Base-by-base conservation (phyloP, 768 basidiomycete genomes). In the Lanmaoa rubissima region DNA sequence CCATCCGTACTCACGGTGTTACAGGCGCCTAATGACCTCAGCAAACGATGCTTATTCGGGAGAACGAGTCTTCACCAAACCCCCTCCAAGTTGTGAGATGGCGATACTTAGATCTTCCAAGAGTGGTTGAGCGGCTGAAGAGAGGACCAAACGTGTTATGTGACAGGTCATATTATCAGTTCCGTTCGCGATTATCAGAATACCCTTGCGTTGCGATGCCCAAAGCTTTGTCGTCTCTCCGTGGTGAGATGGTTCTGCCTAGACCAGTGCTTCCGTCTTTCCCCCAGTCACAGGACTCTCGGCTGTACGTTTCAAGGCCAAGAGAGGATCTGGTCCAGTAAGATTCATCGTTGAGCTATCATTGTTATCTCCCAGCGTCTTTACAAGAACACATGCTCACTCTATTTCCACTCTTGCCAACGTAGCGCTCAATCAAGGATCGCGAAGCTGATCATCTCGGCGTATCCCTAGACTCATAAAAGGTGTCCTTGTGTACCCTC, bases 381-480 rank as follows among this genome's bases (percentile, higher is more conserved):
- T 48, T 47, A 24, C 11, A 5, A 43, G 28, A 13, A 31, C 63
- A 60, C 58, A 28, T 55, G 50, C 3, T 35, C 36, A 6, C 26
- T 21, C 28, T 26, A 60, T 60, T 26, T 44, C 60, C 55, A 38
- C 51, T 19, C 3, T 16, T 44, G 19, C 61, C 48, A 36, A 19
- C 26, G n/a, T 39, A 47, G 57, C 44, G 48, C 47, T 9, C 38
- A 28, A 61, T 59, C 54, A 54, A 54, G 35, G 28, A 19, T 34
- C n/a, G 14, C 45, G 56, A 56, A 61, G 49, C 2, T 50, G 56
- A 38, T 49, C 17, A 4, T 46, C 9, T 19, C 4, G 24, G 7
- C 17, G 17, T 16, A 21, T 31, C 59, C 65, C 62, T 69, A 19
- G 34, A 55, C 54, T 60, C 24, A 56, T 67, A 69, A 56, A 59